A percentile compares a stretch with the other conserved stretches of the same genome.
Evolutionary conservation across 345 rosid species (phyloP).

Genomic region (Eucalyptus urophylla): DNA sequence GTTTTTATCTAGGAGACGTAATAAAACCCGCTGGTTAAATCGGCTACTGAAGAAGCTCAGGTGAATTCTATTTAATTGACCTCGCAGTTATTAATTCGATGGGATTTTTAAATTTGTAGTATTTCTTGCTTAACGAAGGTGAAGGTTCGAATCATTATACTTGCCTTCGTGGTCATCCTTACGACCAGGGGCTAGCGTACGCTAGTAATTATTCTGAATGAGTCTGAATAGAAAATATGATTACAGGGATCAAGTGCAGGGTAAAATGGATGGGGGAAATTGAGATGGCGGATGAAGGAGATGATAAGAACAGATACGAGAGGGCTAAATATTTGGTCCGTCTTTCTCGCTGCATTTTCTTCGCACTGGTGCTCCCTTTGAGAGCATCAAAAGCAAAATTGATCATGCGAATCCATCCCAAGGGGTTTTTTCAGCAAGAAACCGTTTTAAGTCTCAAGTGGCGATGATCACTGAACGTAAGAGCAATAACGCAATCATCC

Average conservation of each 20-base stretch:
- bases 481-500: not conserved
- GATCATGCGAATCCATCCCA: not conserved
- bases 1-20: not conserved
- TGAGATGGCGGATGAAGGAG: not conserved
- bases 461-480: not conserved
- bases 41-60: not conserved
- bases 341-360: not conserved
- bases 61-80: not conserved
- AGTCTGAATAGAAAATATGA: not conserved
- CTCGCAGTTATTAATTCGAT: not conserved
- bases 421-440: not conserved
- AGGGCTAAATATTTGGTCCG: not conserved
- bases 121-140: not conserved
- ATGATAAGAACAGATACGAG: not conserved
- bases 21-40: not conserved
- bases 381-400: not conserved
- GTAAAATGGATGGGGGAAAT: not conserved
- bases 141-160: not conserved
- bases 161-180: not conserved
- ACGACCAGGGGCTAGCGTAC: not conserved
- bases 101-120: not conserved
- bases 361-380: not conserved
- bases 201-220: not conserved
- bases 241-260: not conserved
- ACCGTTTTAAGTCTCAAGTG: not conserved